A percentile compares a stretch with the other conserved stretches of the same genome.
These are phyloP conservation scores for Colletotrichum magnum DNA, from an alignment of 2,329 filamentous ascomycete species.

Conservation along the genomic window DNA sequence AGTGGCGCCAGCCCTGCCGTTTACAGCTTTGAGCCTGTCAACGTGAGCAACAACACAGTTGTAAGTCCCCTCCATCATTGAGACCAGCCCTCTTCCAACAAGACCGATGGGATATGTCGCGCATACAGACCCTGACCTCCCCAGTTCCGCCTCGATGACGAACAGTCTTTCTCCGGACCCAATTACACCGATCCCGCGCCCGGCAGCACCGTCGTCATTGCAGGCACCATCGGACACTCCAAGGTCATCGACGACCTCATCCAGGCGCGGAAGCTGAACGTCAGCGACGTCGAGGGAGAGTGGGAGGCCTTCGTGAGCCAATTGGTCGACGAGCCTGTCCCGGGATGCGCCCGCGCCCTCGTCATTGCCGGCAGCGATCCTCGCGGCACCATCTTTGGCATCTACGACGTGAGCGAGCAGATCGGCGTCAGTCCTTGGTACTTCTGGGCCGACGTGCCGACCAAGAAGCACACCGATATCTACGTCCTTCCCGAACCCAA, in stretches of 20 bases:
- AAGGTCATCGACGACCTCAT: slow-evolving; percentile 72
- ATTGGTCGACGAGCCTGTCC: slow-evolving; percentile 70
- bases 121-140: neutral
- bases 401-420: slow-evolving; percentile 80
- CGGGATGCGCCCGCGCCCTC: slow-evolving; percentile 70
- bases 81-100: neutral
- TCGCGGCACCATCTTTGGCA: slow-evolving; percentile 77
- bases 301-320: slow-evolving; percentile 79
- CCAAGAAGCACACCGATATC: slow-evolving; percentile 65
- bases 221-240: slow-evolving; percentile 77
- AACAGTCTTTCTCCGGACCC: slow-evolving; percentile 61
- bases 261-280: slow-evolving; percentile 68
- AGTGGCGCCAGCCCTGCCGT: slow-evolving; percentile 51
- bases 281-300: slow-evolving; percentile 68
- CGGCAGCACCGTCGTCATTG: slow-evolving; percentile 73
- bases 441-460: slow-evolving; percentile 75
- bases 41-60: slow-evolving; percentile 62
- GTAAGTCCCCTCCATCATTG: slow-evolving; percentile 48
- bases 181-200: slow-evolving; percentile 57
- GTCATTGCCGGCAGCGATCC: slow-evolving; percentile 78
- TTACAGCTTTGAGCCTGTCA: slow-evolving; percentile 60
- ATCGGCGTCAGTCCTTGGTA: slow-evolving; percentile 81
- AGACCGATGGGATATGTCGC: no score
- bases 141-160: slow-evolving; percentile 59
- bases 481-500: slow-evolving; percentile 69